These are phyloP conservation scores for Malus asiatica DNA, from an alignment of 306 rosid species.

Conservation along the genomic window DNA sequence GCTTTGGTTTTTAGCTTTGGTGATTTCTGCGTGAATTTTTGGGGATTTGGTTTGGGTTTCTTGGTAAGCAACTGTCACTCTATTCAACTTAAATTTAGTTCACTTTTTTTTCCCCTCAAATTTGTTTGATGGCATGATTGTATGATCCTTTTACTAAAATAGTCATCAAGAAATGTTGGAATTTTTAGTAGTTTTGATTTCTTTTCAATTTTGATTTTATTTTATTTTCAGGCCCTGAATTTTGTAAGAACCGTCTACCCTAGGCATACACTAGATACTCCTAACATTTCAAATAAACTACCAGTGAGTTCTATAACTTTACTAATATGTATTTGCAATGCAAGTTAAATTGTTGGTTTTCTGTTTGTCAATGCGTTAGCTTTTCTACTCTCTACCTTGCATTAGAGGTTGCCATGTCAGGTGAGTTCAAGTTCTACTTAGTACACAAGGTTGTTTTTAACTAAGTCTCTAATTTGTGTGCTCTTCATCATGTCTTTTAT, in stretches of 20 bases:
- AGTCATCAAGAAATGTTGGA: not conserved
- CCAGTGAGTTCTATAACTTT: too few species aligned
- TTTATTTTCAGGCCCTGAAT: not conserved
- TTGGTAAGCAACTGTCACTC: conserved; percentile 16
- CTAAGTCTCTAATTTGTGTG: too few species aligned
- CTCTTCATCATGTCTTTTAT: too few species aligned
- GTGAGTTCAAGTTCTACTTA: too few species aligned
- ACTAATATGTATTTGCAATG: too few species aligned
- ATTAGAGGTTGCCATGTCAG: too few species aligned
- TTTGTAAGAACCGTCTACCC: not conserved
- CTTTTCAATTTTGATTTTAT: not conserved
- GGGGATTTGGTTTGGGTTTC: conserved; percentile 28
- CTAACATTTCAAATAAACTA: too few species aligned
- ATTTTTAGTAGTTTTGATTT: not conserved
- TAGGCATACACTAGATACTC: too few species aligned
- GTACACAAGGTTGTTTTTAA: too few species aligned
- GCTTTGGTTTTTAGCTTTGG: not conserved
- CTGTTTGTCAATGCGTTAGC: too few species aligned
- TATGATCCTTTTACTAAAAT: not conserved
- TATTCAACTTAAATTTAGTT: conserved; percentile 7
- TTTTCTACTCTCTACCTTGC: too few species aligned
- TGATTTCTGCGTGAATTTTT: conserved; percentile 18
- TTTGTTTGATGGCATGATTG: conserved; percentile 13
- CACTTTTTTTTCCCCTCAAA: not conserved
- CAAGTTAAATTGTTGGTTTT: too few species aligned